phyloP scores from a whole-genome alignment of 306 rosid genomes.

The apple (Malus domestica) region DNA sequence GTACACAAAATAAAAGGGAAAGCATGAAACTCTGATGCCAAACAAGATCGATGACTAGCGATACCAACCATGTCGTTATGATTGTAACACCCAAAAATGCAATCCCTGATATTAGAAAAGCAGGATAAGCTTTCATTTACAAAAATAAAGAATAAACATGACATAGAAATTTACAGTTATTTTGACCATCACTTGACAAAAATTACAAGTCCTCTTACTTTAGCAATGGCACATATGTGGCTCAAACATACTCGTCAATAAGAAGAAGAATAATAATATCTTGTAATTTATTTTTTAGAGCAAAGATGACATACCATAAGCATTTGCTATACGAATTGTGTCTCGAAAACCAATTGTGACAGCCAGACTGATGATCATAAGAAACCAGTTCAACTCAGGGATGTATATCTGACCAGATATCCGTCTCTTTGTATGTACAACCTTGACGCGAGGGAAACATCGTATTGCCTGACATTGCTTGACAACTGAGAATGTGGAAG shows the following conservation, averaged over 20 bases:
- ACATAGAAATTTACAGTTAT: neutral
- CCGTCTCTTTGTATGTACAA: slow-evolving; percentile 75
- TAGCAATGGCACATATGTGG: neutral
- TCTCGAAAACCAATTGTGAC: slow-evolving; percentile 56
- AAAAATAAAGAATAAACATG: neutral
- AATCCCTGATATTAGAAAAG: slow-evolving; percentile 49
- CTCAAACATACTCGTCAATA: neutral
- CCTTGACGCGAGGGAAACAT: slow-evolving; percentile 82
- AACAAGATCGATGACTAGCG: slow-evolving; percentile 69
- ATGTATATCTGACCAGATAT: slow-evolving; percentile 70
- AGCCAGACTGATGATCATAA: slow-evolving; percentile 66
- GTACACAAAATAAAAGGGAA: slow-evolving; percentile 43
- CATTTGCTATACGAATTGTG: slow-evolving; percentile 42
- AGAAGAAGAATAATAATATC: neutral
- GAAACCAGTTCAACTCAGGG: slow-evolving; percentile 86
- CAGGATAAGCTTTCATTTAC: slow-evolving; percentile 12
- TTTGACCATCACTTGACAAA: neutral
- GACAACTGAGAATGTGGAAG: slow-evolving; percentile 58
- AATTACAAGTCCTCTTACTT: neutral
- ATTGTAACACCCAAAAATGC: slow-evolving; percentile 49
- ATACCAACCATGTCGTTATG: slow-evolving; percentile 60
- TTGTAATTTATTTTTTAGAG: neutral
- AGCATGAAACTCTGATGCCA: slow-evolving; percentile 54
- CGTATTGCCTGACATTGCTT: slow-evolving; percentile 73
- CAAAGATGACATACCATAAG: slow-evolving; percentile 52